Evolutionary conservation across 1,284 basidiomycete species (phyloP).

Genomic region (Irpex lacteus): DNA sequence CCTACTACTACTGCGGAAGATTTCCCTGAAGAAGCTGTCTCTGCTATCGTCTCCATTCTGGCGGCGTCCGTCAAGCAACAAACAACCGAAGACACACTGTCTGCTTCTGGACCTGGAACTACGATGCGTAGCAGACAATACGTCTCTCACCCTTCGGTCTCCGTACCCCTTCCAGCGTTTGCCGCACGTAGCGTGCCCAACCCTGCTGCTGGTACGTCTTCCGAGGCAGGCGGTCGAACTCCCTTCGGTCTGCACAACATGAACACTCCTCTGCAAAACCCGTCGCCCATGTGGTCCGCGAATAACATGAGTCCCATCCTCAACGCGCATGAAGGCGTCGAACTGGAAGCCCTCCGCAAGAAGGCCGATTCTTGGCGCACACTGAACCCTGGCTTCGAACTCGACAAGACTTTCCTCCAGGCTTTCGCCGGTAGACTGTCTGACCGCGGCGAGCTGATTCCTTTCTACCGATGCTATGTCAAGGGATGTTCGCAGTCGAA

Average conservation of each 20-base stretch:
- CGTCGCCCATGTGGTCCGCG: neutral
- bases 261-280: neutral
- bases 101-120: neutral
- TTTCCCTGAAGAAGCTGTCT: conserved; percentile 24
- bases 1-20: conserved; percentile 6
- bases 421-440: conserved; percentile 65
- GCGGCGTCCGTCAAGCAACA: conserved; percentile 18
- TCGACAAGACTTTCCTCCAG: conserved; percentile 61
- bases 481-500: conserved; percentile 60
- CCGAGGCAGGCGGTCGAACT: neutral
- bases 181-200: neutral
- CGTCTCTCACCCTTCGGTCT: neutral
- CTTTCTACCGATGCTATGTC: conserved; percentile 66
- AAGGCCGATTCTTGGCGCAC: conserved; percentile 51
- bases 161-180: neutral
- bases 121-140: neutral
- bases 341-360: conserved; percentile 46
- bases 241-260: neutral
- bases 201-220: neutral
- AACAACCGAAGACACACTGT: neutral
- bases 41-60: conserved; percentile 26
- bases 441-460: conserved; percentile 47
- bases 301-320: conserved; percentile 19
- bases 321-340: conserved; percentile 58
- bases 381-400: conserved; percentile 49